Evolutionary conservation across 2,329 filamentous ascomycete genomes (phyloP).

Genomic region (Arthrobotrys iridis): DNA sequence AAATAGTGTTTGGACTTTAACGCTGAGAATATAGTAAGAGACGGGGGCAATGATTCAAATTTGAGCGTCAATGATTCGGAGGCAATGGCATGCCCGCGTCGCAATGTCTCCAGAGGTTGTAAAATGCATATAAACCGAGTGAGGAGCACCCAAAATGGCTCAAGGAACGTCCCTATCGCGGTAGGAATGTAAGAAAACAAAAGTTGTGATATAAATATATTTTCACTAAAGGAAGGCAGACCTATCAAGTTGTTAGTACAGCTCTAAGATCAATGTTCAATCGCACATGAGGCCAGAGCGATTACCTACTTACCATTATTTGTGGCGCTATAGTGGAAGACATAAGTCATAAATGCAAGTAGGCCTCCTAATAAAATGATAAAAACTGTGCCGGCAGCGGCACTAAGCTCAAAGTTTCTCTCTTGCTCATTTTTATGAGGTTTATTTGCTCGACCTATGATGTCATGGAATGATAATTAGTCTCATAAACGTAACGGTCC

Average conservation of each 20-base stretch:
- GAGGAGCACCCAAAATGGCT: conserved; percentile 69
- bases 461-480: no score
- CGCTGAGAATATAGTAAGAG: conserved; percentile 65
- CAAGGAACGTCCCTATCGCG: conserved; percentile 67
- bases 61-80: conserved; percentile 63
- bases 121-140: conserved; percentile 68
- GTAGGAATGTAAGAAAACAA: conserved; percentile 68
- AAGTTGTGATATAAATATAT: conserved; percentile 62
- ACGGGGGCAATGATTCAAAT: conserved; percentile 69
- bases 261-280: not conserved
- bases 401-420: conserved; percentile 28
- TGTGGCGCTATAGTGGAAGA: conserved; percentile 40
- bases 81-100: conserved; percentile 61
- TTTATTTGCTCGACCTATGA: not conserved
- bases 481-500: no score
- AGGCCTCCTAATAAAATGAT: conserved; percentile 11
- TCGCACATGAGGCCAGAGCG: not conserved
- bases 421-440: conserved; percentile 37
- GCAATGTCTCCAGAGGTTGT: conserved; percentile 67
- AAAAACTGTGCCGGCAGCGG: conserved; percentile 22
- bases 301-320: conserved; percentile 52
- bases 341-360: conserved; percentile 23
- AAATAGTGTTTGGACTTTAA: conserved; percentile 64
- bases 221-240: conserved; percentile 60
- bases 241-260: conserved; percentile 56